Evolutionary conservation across 2,329 filamentous ascomycete species (phyloP).

Genomic region (Cordyceps fumosorosea): DNA sequence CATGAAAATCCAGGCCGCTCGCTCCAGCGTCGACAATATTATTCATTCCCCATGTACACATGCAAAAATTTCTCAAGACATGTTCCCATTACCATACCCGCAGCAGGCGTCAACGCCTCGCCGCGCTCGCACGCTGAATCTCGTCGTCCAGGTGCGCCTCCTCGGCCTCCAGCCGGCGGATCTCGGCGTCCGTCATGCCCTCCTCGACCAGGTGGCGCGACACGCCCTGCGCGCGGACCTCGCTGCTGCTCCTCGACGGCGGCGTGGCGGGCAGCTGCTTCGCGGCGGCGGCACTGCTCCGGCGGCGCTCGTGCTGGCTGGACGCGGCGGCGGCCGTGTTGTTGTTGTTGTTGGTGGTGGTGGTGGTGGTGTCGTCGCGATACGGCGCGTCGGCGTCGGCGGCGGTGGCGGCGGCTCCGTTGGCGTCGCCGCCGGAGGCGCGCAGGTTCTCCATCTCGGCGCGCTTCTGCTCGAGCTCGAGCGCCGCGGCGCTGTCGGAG

Average conservation of each 20-base stretch:
- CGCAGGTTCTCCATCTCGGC: slow-evolving; percentile 4
- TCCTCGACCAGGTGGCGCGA: slow-evolving; percentile 48
- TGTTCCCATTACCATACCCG: background rate
- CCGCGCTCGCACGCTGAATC: slow-evolving; percentile 40
- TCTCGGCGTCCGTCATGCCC: slow-evolving; percentile 53
- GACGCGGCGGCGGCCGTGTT: too few species aligned
- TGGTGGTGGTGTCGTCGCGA: background rate
- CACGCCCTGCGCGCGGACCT: slow-evolving; percentile 20
- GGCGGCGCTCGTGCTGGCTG: background rate
- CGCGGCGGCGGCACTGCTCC: background rate
- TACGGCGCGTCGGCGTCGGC: slow-evolving; percentile 9
- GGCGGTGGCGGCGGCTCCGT: background rate
- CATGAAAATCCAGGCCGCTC: background rate
- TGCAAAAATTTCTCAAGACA: too few species aligned
- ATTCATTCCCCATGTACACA: too few species aligned
- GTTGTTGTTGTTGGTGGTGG: background rate
- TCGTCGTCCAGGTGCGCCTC: slow-evolving; percentile 51
- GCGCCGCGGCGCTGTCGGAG: background rate
- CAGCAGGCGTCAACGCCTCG: slow-evolving; percentile 15
- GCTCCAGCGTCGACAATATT: too few species aligned
- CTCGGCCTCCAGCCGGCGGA: slow-evolving; percentile 49
- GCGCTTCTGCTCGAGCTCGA: background rate
- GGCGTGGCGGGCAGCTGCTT: background rate
- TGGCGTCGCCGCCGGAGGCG: slow-evolving; percentile 22
- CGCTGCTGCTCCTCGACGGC: slow-evolving; percentile 16